Base-by-base conservation (phyloP, 345 rosid genomes). In the Arabidopsis arenosa region DNA sequence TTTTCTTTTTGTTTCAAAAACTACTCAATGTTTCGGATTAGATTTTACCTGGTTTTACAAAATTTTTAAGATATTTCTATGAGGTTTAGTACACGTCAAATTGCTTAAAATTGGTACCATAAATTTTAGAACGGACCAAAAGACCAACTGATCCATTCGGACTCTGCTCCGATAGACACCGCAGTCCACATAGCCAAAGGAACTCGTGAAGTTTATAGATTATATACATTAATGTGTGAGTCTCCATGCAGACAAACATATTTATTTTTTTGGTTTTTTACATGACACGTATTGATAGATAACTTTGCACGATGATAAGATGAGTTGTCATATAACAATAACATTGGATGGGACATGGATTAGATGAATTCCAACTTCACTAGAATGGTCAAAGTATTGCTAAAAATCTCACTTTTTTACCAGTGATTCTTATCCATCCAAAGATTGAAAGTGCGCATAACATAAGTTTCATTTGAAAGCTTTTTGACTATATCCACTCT, bases 401-500 rank as follows among this genome's bases (percentile, higher is more conserved):
- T 57, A 77, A 30, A 63, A 77, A 47, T 40, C 54, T 39, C 23
- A 48, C 80, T 77, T 71, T 35, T 77, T 71, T 63, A 71, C 80
- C 47, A 9, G 72, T 64, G 47, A 77, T 77, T 72, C 80, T 62
- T 65, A 76, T 66, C 74, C 61, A 76, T 65, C 67, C 83, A 63
- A 58, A 72, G 33, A 30, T 62, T 51, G 63, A 40, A 80, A 72
- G 74, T 80, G 77, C 76, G 77, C 72, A 73, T 71, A 56, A 70
- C 66, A 28, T 51, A 39, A 77, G 56, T 77, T 77, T 32, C 9
- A 77, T 63, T 77, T 57, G 43, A 63, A 63, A 5, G 17, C 68
- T 65, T 57, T 71, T 77, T 77, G 76, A 77, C 80, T 77, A 77
- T 49, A 71, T 71, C 80, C 72, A 77, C 75, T 76, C 80, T 52